Evolutionary conservation across 2,329 filamentous ascomycete genomes (phyloP), one percentile per base, ranked within the genome.

Genomic region (Emergomyces orientalis): DNA sequence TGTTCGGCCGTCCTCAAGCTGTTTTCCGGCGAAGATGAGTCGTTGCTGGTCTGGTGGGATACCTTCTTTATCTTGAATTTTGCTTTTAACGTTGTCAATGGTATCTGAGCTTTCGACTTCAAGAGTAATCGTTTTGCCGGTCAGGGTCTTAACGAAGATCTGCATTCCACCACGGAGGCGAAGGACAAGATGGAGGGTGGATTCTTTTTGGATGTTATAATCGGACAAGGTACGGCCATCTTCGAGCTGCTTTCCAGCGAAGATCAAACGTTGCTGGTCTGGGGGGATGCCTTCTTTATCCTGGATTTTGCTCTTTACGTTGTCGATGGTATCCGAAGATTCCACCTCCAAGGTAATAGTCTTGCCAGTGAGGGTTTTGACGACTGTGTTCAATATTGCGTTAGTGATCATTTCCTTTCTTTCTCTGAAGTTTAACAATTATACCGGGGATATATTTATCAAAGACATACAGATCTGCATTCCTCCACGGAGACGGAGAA

Each of bases 231-330:
- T 96, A 61, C 92, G 90, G 66, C 93, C 92, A 70, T 97, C 93
- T 77, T 97, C 93, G 3, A 97, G 86, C 76, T 97, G 92, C 84
- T 97, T 97, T 63, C 92, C 93, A 54, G 92, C 92, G 70, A 97
- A 97, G 76, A 97, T 97, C 69, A 97, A 78, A 70, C 92, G 93
- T 81, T 97, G 92, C 79, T 97, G 92, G 74, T 97, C 92, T 13
- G 92, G 92, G 56, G 92, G 93, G 63, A 97, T 97, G 32, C 92
- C 92, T 78, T 97, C 92, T 85, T 97, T 97, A 73, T 97, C 92
- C 78, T 97, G 92, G 52, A 97, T 97, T 85, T 97, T 97, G 59
- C 84, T 86, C 86, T 97, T 97, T 47, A 97, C 92, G 66, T 96
- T 96, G 82, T 96, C 91, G 77, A 96, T 96, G 49, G 91, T 96